These are phyloP conservation scores for Phytopythium ostracodes DNA, from an alignment of 352 stramenopile species.

Conservation along the genomic window DNA sequence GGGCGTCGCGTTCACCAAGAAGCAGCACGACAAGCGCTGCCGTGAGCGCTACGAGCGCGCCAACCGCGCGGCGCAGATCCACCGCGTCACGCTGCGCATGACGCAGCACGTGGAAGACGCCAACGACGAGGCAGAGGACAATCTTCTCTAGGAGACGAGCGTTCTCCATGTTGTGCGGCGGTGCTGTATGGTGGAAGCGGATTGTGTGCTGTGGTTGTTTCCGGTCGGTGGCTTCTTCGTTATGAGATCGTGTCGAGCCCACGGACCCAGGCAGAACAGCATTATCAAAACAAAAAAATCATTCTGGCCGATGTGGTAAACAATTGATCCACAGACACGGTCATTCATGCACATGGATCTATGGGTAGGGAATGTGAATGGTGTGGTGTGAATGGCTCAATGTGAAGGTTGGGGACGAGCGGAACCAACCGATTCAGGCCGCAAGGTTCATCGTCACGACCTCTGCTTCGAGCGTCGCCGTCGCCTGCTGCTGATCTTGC, in stretches of 20 bases:
- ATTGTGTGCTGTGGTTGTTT: slow-evolving; percentile 10
- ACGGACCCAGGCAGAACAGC: not conserved
- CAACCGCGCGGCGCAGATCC: slow-evolving; percentile 62
- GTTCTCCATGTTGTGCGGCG: not conserved
- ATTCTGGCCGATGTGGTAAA: not conserved
- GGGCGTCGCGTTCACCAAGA: slow-evolving; percentile 49
- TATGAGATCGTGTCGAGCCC: not conserved
- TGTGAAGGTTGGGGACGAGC: not conserved
- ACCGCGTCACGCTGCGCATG: slow-evolving; percentile 72
- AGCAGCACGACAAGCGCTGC: slow-evolving; percentile 52
- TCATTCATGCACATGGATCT: not conserved
- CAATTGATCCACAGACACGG: no score
- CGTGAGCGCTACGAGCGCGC: slow-evolving; percentile 50
- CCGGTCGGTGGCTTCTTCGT: not conserved
- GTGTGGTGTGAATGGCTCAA: not conserved
- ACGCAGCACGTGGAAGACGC: slow-evolving; percentile 41
- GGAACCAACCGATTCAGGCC: slow-evolving; percentile 9
- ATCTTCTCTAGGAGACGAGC: slow-evolving; percentile 36
- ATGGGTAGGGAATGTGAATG: not conserved
- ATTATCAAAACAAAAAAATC: not conserved
- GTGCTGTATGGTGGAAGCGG: not conserved
- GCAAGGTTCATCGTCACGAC: slow-evolving; percentile 28
- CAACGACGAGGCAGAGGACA: slow-evolving; percentile 54
- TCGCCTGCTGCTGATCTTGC: slow-evolving; percentile 7
- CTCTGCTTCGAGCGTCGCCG: slow-evolving; percentile 26